These are phyloP conservation scores for Thraustochytrium sp. DNA, from an alignment of 352 stramenopile genomes.

Conservation along the genomic window DNA sequence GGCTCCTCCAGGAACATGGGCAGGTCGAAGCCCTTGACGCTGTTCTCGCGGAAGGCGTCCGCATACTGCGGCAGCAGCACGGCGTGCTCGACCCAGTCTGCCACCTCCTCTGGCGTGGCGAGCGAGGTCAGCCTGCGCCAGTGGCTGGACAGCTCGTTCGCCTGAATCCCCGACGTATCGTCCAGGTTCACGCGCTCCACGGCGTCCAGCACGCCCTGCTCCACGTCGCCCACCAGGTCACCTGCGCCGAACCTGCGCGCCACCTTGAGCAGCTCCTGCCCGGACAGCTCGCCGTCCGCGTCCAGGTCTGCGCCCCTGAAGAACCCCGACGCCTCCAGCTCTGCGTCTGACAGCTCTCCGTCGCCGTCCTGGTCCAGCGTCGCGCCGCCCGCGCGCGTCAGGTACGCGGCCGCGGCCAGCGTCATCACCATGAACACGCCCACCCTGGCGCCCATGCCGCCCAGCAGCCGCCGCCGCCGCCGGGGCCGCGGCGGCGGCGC, in stretches of 20 bases:
- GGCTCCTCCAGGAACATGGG: constrained; percentile 3
- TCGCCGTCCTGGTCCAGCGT: background rate
- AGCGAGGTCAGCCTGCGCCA: constrained; percentile 16
- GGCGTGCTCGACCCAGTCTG: constrained; percentile 22
- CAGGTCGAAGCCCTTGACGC: constrained; percentile 35
- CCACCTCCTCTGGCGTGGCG: constrained; percentile 4
- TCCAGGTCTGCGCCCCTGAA: background rate
- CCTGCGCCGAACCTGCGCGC: background rate
- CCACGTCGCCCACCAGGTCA: background rate
- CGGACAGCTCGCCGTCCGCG: background rate
- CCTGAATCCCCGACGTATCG: background rate
- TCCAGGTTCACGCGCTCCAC: background rate
- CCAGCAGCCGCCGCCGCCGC: too few relatives aligned
- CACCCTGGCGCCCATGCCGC: too few relatives aligned
- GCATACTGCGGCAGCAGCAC: constrained; percentile 21
- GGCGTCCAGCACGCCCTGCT: background rate
- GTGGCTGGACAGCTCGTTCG: background rate
- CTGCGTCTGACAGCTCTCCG: background rate
- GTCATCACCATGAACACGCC: too few relatives aligned
- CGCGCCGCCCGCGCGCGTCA: background rate
- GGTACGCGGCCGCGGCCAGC: background rate
- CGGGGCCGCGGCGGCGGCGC: too few relatives aligned
- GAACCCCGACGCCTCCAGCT: background rate
- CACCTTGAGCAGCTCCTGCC: background rate
- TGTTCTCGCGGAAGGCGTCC: constrained; percentile 1